These are phyloP conservation scores for Colletotrichum sp. DNA, from an alignment of 2,329 filamentous ascomycete species.

Conservation along the genomic window DNA sequence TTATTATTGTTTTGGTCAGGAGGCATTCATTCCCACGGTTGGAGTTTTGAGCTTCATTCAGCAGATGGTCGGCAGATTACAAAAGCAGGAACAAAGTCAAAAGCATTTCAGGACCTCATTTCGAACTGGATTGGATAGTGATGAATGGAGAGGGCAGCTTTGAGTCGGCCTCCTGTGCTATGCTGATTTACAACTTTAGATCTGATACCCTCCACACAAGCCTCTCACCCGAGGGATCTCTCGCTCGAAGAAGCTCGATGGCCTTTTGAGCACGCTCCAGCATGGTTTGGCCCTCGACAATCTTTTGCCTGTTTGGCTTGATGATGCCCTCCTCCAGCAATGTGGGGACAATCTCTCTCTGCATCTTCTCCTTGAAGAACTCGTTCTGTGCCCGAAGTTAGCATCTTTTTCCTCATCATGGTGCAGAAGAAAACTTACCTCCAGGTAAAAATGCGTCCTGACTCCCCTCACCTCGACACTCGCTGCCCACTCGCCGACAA, in stretches of 20 bases:
- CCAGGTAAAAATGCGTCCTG: constrained; percentile 57
- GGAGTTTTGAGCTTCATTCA: constrained; percentile 24
- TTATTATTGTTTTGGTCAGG: constrained; percentile 14
- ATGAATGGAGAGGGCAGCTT: accelerated
- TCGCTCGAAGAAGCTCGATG: constrained; percentile 37
- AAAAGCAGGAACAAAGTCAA: constrained; percentile 22
- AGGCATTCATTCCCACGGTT: constrained; percentile 17
- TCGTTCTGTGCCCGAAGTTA: constrained; percentile 47
- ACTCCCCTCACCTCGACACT: constrained; percentile 61
- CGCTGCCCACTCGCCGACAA: constrained; percentile 48
- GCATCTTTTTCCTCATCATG: neutral
- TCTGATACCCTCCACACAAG: constrained; percentile 40
- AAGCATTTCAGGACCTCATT: constrained; percentile 5
- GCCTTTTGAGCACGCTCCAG: constrained; percentile 45
- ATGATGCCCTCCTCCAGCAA: constrained; percentile 45
- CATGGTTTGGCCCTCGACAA: constrained; percentile 44
- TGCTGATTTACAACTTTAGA: neutral
- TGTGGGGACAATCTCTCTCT: constrained; percentile 58
- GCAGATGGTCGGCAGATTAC: constrained; percentile 22
- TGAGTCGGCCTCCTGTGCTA: neutral
- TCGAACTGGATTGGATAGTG: neutral
- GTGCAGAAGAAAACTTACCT: constrained; percentile 38
- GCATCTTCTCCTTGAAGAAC: constrained; percentile 58
- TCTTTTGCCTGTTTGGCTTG: constrained; percentile 43
- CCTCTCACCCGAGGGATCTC: constrained; percentile 44